Evolutionary conservation across 139 green algal genomes (phyloP), one percentile per base, ranked within the genome.

Genomic region (Chlorella sp.): DNA sequence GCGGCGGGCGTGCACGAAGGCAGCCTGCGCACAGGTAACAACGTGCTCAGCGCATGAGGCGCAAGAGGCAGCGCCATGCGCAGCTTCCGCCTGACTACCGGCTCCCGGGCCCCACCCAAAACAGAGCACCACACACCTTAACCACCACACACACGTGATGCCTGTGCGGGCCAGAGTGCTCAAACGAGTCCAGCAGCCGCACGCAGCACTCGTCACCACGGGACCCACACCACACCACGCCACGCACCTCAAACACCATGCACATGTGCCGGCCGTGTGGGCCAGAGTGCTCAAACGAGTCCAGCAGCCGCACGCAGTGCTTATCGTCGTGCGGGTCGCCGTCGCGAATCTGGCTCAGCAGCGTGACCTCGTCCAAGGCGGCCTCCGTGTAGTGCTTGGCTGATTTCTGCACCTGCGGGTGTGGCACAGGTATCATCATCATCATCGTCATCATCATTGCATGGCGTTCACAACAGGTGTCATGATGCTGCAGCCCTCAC

Each of bases 131-230:
- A 62, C 49, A 72, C 32, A 83, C 82, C 84, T 99, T 94, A 76
- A 99, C 98, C 30, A 98, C 89, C 88, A 99, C 97, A 85, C 96
- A 99, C 34, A 99, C 91, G 78, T 99, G 96, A 4, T 62, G 78
- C 3, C 96, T 95, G 71, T 99, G 82, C 2, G 94, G 91, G 0
- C 96, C 96, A 1, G 29, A 67, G 79, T 99, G 95, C 68, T 97
- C 90, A 83, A 99, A 99, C 64, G 64, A 81, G 85, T 99, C 94
- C 27, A 93, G 70, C 36, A 99, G 82, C 4, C 80, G 74, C 49
- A 84, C 86, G 71, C 93, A 97, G 70, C 85, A 74, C 35, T 80
- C 80, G 0, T 51, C 34, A n/a, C n/a, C n/a, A n/a, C n/a, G n/a
- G n/a, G n/a, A n/a, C n/a, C n/a, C n/a, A n/a, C n/a, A n/a, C n/a